A percentile compares a stretch with the other conserved stretches of the same genome.
These are phyloP conservation scores for Durusdinium trenchii DNA, from an alignment of 73 alveolate species.

Conservation along the genomic window DNA sequence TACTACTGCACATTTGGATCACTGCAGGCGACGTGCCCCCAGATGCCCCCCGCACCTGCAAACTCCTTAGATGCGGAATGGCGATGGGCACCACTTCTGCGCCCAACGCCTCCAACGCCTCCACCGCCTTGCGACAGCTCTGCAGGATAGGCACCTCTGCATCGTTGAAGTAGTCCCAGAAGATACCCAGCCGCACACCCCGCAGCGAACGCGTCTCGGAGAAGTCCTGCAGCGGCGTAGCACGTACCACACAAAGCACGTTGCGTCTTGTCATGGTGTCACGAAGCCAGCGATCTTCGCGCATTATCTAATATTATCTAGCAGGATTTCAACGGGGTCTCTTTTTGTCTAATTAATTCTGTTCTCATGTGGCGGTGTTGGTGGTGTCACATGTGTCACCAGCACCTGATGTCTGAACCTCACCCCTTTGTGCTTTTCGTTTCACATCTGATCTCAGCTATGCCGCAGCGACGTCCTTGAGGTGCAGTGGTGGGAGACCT, in stretches of 20 bases:
- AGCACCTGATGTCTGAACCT: too few relatives aligned
- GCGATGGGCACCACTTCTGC: constrained; percentile 64
- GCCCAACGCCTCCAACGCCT: constrained; percentile 17
- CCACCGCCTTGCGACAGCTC: constrained; percentile 45
- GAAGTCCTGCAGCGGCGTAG: too few relatives aligned
- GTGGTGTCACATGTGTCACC: too few relatives aligned
- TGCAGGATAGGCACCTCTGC: constrained; percentile 3
- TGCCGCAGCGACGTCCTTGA: neutral
- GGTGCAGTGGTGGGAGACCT: constrained; percentile 64
- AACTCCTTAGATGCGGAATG: constrained; percentile 40
- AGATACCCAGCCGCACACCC: constrained; percentile 45
- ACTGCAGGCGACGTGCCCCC: neutral
- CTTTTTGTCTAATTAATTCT: too few relatives aligned
- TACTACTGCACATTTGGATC: neutral
- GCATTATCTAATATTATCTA: too few relatives aligned
- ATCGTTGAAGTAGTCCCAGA: constrained; percentile 86
- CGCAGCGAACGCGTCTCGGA: too few relatives aligned
- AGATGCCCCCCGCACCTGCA: too few relatives aligned
- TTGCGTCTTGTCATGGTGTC: too few relatives aligned
- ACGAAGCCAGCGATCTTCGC: too few relatives aligned
- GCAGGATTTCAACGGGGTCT: too few relatives aligned
- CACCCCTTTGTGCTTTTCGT: neutral
- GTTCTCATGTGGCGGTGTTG: neutral
- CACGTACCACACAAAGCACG: too few relatives aligned
- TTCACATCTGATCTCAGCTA: neutral